Percentiles rank a stretch among this genome's conserved stretches.
phyloP scores from a whole-genome alignment of 1,139 yeast species.

The Geotrichum restrictum region DNA sequence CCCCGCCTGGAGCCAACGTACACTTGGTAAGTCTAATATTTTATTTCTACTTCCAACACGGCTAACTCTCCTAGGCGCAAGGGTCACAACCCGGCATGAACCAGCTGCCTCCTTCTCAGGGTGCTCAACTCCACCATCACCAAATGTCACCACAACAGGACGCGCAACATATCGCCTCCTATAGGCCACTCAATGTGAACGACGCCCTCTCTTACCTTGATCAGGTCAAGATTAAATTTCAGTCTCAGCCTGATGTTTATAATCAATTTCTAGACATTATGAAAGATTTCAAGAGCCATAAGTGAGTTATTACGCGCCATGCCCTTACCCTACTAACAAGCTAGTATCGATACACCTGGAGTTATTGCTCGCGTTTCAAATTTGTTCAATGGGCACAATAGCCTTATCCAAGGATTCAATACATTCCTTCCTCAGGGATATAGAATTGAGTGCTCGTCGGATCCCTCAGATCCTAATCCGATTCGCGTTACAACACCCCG shows the following conservation, averaged over 20 bases:
- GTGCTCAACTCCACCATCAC: slow-evolving; percentile 9
- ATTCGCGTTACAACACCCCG: slow-evolving; percentile 93
- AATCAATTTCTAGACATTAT: slow-evolving; percentile 93
- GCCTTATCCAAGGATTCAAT: slow-evolving; percentile 91
- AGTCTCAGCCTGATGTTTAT: slow-evolving; percentile 89
- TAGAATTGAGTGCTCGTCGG: slow-evolving; percentile 84
- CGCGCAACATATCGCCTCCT: slow-evolving; percentile 38
- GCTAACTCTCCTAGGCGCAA: slow-evolving; percentile 5
- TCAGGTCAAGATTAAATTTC: slow-evolving; percentile 90
- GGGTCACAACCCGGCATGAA: slow-evolving; percentile 17
- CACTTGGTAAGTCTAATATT: slow-evolving; percentile 1
- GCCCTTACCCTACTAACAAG: slow-evolving; percentile 9
- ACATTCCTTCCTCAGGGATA: slow-evolving; percentile 98
- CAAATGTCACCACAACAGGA: slow-evolving; percentile 20
- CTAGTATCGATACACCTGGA: slow-evolving; percentile 92
- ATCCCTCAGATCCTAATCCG: slow-evolving; percentile 87
- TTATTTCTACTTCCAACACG: slow-evolving; percentile 5
- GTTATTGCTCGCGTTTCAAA: slow-evolving; percentile 93
- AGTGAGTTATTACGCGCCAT: slow-evolving; percentile 41
- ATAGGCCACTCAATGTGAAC: slow-evolving; percentile 88
- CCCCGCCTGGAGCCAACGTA: slow-evolving; percentile 21
- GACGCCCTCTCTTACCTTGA: slow-evolving; percentile 94
- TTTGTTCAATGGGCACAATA: slow-evolving; percentile 87
- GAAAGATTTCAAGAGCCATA: slow-evolving; percentile 96
- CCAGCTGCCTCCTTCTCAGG: slow-evolving; percentile 10